Evolutionary conservation across 805 yeast species (phyloP).

Genomic region (Candida coquimbonensis): DNA sequence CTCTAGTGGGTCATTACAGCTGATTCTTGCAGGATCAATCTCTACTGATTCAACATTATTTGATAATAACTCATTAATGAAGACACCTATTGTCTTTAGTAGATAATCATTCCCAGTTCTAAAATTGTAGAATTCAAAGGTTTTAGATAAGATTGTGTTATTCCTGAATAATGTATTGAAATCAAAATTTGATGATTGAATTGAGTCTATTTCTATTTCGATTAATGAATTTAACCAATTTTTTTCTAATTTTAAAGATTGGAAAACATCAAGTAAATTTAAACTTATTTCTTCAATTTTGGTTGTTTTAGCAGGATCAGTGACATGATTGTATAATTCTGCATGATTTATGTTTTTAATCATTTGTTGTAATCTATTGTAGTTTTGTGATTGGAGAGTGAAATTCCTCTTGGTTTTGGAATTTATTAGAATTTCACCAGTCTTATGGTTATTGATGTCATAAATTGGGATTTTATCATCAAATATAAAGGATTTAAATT

Average conservation of each 20-base stretch:
- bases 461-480: slow-evolving; percentile 36
- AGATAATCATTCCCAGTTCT: slow-evolving; percentile 76
- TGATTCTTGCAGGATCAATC: slow-evolving; percentile 65
- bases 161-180: slow-evolving; percentile 74
- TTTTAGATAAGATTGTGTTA: slow-evolving; percentile 72
- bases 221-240: slow-evolving; percentile 69
- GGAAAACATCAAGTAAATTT: slow-evolving; percentile 67
- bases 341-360: slow-evolving; percentile 45
- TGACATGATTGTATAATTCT: slow-evolving; percentile 40
- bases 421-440: slow-evolving; percentile 54
- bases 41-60: slow-evolving; percentile 51
- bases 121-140: slow-evolving; percentile 70
- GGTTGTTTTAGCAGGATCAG: slow-evolving; percentile 23
- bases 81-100: slow-evolving; percentile 63
- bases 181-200: slow-evolving; percentile 22
- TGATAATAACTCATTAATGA: slow-evolving; percentile 44
- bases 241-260: slow-evolving; percentile 58
- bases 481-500: slow-evolving; percentile 9
- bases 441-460: slow-evolving; percentile 30
- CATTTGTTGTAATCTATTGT: slow-evolving; percentile 56
- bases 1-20: slow-evolving; percentile 21
- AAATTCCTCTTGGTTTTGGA: slow-evolving; percentile 45
- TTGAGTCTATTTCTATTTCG: slow-evolving; percentile 38
- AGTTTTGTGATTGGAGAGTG: slow-evolving; percentile 53
- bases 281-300: slow-evolving; percentile 49